Conservation (phyloP, 345 rosid genomes). For the Populus nigra region DNA sequence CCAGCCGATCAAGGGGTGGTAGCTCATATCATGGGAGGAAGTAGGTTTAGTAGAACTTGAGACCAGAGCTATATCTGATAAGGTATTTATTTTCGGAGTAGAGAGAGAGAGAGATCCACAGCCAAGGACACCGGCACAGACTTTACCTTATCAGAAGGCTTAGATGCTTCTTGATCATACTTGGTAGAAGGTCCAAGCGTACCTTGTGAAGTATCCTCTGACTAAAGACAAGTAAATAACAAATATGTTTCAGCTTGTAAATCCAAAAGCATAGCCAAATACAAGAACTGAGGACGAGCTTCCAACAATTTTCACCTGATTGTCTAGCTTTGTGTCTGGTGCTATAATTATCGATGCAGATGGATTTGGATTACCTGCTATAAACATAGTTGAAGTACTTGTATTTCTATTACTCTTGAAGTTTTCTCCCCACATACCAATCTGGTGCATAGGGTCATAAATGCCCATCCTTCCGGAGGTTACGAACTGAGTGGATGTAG, state of each 20-base stretch:
- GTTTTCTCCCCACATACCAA: slow-evolving; percentile 81
- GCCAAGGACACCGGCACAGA: background rate
- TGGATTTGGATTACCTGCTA: slow-evolving; percentile 18
- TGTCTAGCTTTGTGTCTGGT: slow-evolving; percentile 52
- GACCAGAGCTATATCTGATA: background rate
- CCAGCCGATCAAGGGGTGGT: too few relatives aligned
- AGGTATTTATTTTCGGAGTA: background rate
- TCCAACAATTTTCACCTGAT: slow-evolving; percentile 48
- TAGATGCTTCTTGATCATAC: slow-evolving; percentile 79
- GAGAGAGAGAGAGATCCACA: background rate
- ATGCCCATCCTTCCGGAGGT: slow-evolving; percentile 63
- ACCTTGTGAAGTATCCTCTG: slow-evolving; percentile 78
- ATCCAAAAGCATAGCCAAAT: background rate
- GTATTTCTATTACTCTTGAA: slow-evolving; percentile 55
- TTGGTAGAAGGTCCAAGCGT: slow-evolving; percentile 51
- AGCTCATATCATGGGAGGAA: too few relatives aligned
- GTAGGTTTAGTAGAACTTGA: background rate
- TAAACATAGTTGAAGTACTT: slow-evolving; percentile 37
- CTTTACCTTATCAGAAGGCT: slow-evolving; percentile 66
- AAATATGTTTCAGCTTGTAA: slow-evolving; percentile 18
- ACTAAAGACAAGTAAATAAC: slow-evolving; percentile 45
- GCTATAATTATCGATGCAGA: slow-evolving; percentile 34
- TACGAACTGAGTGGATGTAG: slow-evolving; percentile 72
- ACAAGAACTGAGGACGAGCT: slow-evolving; percentile 11
- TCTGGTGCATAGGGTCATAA: slow-evolving; percentile 67